Conservation (phyloP, 495 filamentous ascomycete species). For the Tricharina praecox region DNA sequence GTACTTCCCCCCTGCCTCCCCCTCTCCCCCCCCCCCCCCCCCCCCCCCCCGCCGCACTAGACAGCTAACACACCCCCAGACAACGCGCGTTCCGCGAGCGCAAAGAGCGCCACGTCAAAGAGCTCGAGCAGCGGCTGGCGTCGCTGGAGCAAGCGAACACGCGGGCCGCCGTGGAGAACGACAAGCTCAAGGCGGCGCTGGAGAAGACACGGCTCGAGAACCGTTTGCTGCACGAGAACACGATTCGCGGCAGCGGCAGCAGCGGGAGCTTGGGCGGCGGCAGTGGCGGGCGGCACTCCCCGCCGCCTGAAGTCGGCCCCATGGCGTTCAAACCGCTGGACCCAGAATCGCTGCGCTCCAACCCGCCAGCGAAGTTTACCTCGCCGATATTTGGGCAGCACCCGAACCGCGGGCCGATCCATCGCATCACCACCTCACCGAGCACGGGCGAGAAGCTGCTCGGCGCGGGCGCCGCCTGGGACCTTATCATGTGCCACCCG, state of each 20-base stretch:
- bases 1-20: too few relatives aligned
- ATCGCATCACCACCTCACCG: slow-evolving; percentile 49
- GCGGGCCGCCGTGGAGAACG: slow-evolving; percentile 67
- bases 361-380: slow-evolving; percentile 23
- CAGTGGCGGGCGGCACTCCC: too few relatives aligned
- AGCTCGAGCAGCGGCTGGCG: slow-evolving; percentile 74
- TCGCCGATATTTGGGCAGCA: slow-evolving; percentile 30
- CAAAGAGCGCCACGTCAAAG: slow-evolving; percentile 84
- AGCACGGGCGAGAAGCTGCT: slow-evolving; percentile 59
- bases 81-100: slow-evolving; percentile 95
- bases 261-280: slow-evolving; percentile 13
- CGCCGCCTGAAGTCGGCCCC: too few relatives aligned
- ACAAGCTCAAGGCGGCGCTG: slow-evolving; percentile 50
- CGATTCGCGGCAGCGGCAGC: slow-evolving; percentile 18
- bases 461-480: slow-evolving; percentile 73
- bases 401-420: slow-evolving; percentile 42
- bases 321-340: slow-evolving; percentile 59
- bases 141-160: slow-evolving; percentile 38
- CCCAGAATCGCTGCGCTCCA: slow-evolving; percentile 35
- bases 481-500: slow-evolving; percentile 70
- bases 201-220: slow-evolving; percentile 27
- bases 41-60: too few relatives aligned
- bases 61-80: too few relatives aligned
- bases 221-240: slow-evolving; percentile 21
- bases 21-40: too few relatives aligned